Percentiles rank a stretch among this genome's conserved stretches.
Evolutionary conservation across 73 alveolate species (phyloP).

Genomic region (Paramecium caudatum): DNA sequence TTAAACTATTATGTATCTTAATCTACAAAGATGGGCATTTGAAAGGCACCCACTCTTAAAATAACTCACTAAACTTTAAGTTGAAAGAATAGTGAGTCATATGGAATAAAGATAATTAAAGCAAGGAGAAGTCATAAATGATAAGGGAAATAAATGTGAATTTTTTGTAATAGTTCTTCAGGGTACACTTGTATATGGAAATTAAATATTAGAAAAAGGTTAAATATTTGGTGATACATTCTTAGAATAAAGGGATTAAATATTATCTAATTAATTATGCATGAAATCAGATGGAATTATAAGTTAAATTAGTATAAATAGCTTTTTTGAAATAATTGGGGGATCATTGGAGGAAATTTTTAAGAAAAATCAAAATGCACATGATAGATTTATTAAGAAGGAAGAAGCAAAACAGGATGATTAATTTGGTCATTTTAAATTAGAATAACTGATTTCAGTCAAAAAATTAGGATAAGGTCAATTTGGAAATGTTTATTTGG

Average conservation of each 20-base stretch:
- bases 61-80: slow-evolving; percentile 72
- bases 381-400: slow-evolving; percentile 71
- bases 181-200: slow-evolving; percentile 28
- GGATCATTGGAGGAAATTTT: slow-evolving; percentile 70
- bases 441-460: slow-evolving; percentile 65
- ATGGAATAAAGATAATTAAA: slow-evolving; percentile 47
- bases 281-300: slow-evolving; percentile 71
- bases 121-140: slow-evolving; percentile 26
- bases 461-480: slow-evolving; percentile 77
- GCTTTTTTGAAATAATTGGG: slow-evolving; percentile 70
- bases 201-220: slow-evolving; percentile 34
- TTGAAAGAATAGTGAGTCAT: slow-evolving; percentile 68
- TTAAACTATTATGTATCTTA: slow-evolving; percentile 64
- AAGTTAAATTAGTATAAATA: slow-evolving; percentile 16
- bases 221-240: slow-evolving; percentile 57
- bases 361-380: slow-evolving; percentile 72
- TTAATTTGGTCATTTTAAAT: slow-evolving; percentile 75
- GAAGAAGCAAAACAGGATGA: slow-evolving; percentile 69
- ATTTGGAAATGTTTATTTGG: slow-evolving; percentile 81
- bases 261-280: neutral
- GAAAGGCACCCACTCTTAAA: slow-evolving; percentile 61
- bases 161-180: slow-evolving; percentile 45
- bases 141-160: slow-evolving; percentile 50
- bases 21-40: slow-evolving; percentile 71
- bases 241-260: slow-evolving; percentile 24